Conservation (phyloP, 2,329 filamentous ascomycete species). For the Trichoderma koningiopsis region DNA sequence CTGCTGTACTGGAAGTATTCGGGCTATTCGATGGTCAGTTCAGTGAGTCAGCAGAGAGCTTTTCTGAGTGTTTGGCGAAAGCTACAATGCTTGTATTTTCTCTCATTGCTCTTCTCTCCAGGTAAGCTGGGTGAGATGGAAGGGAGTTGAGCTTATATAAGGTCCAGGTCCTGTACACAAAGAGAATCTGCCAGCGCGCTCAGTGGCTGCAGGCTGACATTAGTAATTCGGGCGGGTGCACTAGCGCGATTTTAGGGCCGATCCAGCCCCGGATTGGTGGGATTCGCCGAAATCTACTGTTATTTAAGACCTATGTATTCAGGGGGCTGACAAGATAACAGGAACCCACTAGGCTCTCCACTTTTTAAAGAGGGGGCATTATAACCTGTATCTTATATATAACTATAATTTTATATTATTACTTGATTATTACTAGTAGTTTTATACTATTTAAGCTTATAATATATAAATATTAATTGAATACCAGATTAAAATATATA, state of each 20-base stretch:
- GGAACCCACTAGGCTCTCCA: too few relatives aligned
- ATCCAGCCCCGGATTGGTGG: neutral
- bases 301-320: neutral
- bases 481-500: too few relatives aligned
- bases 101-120: neutral
- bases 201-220: neutral
- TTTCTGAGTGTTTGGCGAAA: neutral
- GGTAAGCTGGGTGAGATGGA: neutral
- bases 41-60: neutral
- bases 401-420: too few relatives aligned
- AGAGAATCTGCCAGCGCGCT: neutral
- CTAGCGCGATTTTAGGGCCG: neutral
- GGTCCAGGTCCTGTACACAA: neutral
- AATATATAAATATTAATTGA: too few relatives aligned
- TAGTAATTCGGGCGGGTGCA: neutral
- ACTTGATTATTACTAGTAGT: too few relatives aligned
- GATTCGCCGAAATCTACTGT: neutral
- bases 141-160: neutral
- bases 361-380: too few relatives aligned
- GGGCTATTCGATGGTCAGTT: neutral
- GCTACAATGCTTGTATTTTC: neutral
- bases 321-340: too few relatives aligned
- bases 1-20: neutral
- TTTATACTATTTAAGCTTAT: too few relatives aligned
- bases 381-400: too few relatives aligned